These are phyloP conservation scores for Phaeotremella skinneri DNA, from an alignment of 768 basidiomycete genomes.

Conservation along the genomic window DNA sequence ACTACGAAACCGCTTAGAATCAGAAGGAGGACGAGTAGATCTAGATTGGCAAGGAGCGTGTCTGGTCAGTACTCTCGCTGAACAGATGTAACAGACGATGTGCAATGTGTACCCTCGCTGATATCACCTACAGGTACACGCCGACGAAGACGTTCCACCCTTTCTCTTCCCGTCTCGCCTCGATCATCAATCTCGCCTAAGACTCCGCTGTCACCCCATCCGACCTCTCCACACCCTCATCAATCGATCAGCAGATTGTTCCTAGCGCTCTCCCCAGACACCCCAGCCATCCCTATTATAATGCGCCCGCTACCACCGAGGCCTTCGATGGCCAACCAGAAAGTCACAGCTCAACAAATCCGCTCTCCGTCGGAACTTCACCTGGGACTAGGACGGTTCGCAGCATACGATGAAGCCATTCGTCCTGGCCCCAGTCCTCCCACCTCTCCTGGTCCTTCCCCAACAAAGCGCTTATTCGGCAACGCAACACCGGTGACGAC, in stretches of 20 bases:
- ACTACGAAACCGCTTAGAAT: constrained; percentile 35
- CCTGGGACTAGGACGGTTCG: constrained; percentile 33
- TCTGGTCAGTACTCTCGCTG: constrained; percentile 15
- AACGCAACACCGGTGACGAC: neutral
- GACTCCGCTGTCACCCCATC: constrained; percentile 14
- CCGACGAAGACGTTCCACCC: constrained; percentile 22
- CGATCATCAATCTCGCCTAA: constrained; percentile 11
- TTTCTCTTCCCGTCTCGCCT: constrained; percentile 28
- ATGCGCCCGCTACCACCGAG: neutral
- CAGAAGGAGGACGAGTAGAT: constrained; percentile 23
- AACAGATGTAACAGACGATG: neutral
- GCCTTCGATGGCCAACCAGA: neutral
- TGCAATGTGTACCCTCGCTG: neutral
- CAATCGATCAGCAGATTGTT: constrained; percentile 35
- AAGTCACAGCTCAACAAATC: neutral
- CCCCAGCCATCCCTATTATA: neutral
- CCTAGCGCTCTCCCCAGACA: constrained; percentile 11
- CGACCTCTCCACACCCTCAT: constrained; percentile 19
- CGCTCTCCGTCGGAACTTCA: constrained; percentile 23
- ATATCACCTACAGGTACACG: constrained; percentile 2
- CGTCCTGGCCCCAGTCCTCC: constrained; percentile 35
- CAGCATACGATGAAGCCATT: constrained; percentile 21
- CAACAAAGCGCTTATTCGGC: constrained; percentile 13
- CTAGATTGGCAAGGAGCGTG: constrained; percentile 17
- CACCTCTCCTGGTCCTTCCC: constrained; percentile 14